Evolutionary conservation across 768 basidiomycete species (phyloP), one percentile per base, ranked within the genome.

Genomic region (Leccinum arenicola): DNA sequence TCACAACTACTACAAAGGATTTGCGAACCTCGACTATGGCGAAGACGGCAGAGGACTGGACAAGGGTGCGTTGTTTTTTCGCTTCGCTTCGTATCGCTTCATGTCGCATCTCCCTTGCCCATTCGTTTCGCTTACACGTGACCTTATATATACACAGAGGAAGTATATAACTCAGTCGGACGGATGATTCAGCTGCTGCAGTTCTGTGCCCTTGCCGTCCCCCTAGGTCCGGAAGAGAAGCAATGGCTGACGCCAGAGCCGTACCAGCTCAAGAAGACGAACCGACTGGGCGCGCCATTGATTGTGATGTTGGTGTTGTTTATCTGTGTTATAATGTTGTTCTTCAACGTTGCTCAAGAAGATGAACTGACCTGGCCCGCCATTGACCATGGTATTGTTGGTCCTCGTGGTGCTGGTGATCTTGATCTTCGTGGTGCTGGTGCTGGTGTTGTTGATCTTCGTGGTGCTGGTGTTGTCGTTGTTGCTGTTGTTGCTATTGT

Each of bases 151-250:
- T 36, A n/a, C n/a, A 17, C 52, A 70, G 69, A 56, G 2, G 69
- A 70, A 52, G 69, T 69, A 14, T 68, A 69, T 38, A 54, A 62
- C 19, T 62, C 67, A 1, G 59, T 70, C n/a, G 60, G 67, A 10
- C 50, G 27, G 15, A 57, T 69, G 67, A 67, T 70, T 33, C 62
- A 55, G 52, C 8, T 50, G 14, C 61, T 67, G 61, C 65, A 71
- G 29, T 54, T 49, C 7, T 52, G 52, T 14, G 54, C 54, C 6
- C 49, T 36, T 36, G 12, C 33, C 5, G 35, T 36, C 35, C 35
- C 50, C n/a, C 40, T 19, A 9, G 8, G 8, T 25, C 19, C 3
- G 12, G 54, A 52, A 15, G 55, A 58, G 17, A 59, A 54, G 23
- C 54, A 45, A 25, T 58, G 66, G 68, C 43, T 60, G 4, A 38